phyloP scores from a whole-genome alignment of 805 yeast genomes.

The Candida glaebosa region DNA sequence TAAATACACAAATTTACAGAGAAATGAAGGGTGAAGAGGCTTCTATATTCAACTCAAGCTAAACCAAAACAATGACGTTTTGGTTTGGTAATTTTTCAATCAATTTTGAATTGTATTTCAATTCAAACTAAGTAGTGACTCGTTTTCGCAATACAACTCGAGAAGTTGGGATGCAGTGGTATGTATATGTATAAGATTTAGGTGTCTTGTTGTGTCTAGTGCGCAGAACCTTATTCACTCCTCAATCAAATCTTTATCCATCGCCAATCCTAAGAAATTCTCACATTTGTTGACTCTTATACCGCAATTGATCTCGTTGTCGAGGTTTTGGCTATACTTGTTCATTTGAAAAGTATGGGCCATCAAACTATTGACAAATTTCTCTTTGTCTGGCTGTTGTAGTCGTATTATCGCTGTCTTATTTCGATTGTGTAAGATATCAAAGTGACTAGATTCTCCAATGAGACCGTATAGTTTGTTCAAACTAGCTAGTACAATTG shows the following conservation, averaged over 20 bases:
- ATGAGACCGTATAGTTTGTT: conserved; percentile 28
- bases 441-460: conserved; percentile 31
- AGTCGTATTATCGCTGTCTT: conserved; percentile 22
- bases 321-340: conserved; percentile 18
- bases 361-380: conserved; percentile 28
- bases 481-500: conserved; percentile 21
- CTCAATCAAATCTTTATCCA: conserved; percentile 7
- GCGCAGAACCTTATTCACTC: no score
- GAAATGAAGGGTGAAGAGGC: no score
- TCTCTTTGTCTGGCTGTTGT: conserved; percentile 24
- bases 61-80: no score
- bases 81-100: no score
- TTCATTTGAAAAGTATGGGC: conserved; percentile 28
- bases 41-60: no score
- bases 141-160: no score
- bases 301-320: conserved; percentile 15
- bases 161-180: no score
- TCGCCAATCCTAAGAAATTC: conserved; percentile 19
- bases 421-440: conserved; percentile 17
- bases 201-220: no score
- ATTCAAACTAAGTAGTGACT: no score
- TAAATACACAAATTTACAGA: no score
- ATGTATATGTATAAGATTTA: no score
- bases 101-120: no score
- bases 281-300: conserved; percentile 15